Base-by-base conservation (phyloP, 116 monocot species). In the Dioscorea cayenensis region DNA sequence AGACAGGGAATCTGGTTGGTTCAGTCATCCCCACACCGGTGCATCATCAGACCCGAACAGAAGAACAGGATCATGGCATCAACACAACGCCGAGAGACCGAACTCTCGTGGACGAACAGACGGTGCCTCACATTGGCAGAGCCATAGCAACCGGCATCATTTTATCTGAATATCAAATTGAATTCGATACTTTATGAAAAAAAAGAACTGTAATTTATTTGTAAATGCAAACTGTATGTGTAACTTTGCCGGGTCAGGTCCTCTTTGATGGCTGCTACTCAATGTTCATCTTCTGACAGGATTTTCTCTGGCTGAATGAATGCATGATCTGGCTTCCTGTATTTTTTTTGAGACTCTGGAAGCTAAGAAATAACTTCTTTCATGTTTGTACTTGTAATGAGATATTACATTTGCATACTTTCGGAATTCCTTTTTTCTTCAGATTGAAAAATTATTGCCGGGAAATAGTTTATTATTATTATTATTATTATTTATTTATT, bases 1-100 rank as follows among this genome's bases (percentile, higher is more conserved):
- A 2, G 84, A 84, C 10, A 71, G 55, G 55, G 87, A 84, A 37
- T 79, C 75, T 19, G 65, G 65, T 21, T 84, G 90, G 84, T 84
- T 84, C 86, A 71, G 73, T 3, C 66, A 69, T 17, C 78, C 69
- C 12, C 82, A 62, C 2, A 67, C 71, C 8, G 61, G 71, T 38
- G 12, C 38, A 0, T 61, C 38, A 0, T 61, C 79, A 2, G 84
- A 79, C 25, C 62, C 83, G 3, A 66, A 67, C 14, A 60, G 52
- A 13, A 64, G 78, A 66, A 60, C 65, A 6, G 67, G 59, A 6
- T 71, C 81, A 22, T 70, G 81, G 79, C 79, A 79, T 10, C 76
- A 64, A 28, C 79, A 49, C 59, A 65, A 77, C 9, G 48, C 78
- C 2, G 88, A 75, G 36, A 84, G 79, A 28, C 51, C 71, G 18